Evolutionary conservation across 371 early-diverging fungal genomes (phyloP).

Genomic region (Parasitella parasitica): DNA sequence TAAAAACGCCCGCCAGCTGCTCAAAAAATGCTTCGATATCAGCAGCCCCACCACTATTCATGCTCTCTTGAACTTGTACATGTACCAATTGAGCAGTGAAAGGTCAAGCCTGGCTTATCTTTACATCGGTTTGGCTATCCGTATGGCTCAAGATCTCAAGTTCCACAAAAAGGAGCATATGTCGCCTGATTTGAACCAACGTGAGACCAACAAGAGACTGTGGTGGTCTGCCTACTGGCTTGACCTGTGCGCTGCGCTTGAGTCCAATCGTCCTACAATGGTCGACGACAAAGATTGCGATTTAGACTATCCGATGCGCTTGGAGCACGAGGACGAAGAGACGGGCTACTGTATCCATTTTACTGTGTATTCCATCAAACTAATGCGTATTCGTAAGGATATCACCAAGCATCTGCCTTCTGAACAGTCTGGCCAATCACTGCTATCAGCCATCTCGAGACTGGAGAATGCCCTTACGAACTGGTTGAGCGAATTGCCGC

Average conservation of each 20-base stretch:
- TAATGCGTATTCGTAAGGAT: conserved; percentile 59
- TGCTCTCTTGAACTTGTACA: conserved; percentile 60
- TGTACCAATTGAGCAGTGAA: conserved; percentile 61
- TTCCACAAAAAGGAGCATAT: conserved; percentile 54
- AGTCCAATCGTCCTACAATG: conserved; percentile 53
- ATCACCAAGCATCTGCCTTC: conserved; percentile 52
- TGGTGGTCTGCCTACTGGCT: conserved; percentile 70
- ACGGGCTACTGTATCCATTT: conserved; percentile 49
- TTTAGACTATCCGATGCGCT: conserved; percentile 51
- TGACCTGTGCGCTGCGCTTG: conserved; percentile 51
- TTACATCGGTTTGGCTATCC: conserved; percentile 61
- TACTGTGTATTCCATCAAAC: conserved; percentile 50
- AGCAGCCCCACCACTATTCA: conserved; percentile 58
- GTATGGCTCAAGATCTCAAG: conserved; percentile 68
- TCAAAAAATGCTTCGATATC: conserved; percentile 60
- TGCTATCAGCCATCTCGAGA: conserved; percentile 49
- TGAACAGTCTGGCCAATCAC: conserved; percentile 47
- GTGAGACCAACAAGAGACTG: conserved; percentile 56
- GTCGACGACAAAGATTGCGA: conserved; percentile 64
- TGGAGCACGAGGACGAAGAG: conserved; percentile 49
- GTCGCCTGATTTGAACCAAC: conserved; percentile 48
- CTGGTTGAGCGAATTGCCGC: conserved; percentile 53
- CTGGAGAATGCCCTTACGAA: conserved; percentile 52
- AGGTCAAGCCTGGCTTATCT: conserved; percentile 59
- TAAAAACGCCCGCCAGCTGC: conserved; percentile 55